Evolutionary conservation across 352 stramenopile species (phyloP).

Genomic region (Pythium diclinum): DNA sequence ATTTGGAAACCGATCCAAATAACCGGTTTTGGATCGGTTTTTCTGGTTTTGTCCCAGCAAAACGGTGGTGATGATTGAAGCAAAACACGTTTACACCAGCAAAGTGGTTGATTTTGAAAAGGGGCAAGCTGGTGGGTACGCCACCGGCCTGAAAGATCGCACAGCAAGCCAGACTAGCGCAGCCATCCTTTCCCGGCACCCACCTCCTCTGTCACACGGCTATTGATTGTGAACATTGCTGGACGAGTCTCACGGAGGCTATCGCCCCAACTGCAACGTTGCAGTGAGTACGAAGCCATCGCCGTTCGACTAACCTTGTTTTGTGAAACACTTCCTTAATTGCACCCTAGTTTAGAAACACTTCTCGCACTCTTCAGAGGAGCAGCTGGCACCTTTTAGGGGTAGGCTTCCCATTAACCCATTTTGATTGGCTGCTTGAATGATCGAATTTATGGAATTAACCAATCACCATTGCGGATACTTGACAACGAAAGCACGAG

Average conservation of each 20-base stretch:
- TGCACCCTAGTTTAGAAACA: background rate
- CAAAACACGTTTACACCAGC: background rate
- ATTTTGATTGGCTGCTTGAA: background rate
- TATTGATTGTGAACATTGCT: too few relatives aligned
- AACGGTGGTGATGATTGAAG: background rate
- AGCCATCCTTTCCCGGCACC: background rate
- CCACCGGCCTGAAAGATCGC: background rate
- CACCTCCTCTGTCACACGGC: background rate
- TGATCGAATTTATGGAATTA: background rate
- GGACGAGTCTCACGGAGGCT: background rate
- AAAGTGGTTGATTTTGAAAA: background rate
- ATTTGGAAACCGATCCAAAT: conserved; percentile 24
- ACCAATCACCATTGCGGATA: background rate
- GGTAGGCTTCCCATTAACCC: background rate
- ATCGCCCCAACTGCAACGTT: background rate
- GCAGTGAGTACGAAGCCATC: background rate
- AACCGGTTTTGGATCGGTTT: conserved; percentile 24
- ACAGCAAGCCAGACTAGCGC: background rate
- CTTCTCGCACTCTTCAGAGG: background rate
- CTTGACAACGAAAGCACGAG: background rate
- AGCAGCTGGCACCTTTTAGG: background rate
- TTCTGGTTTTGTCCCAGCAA: conserved; percentile 15
- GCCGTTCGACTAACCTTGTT: background rate
- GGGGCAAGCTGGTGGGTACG: background rate
- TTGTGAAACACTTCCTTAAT: background rate